phyloP scores from a whole-genome alignment of 2,329 filamentous ascomycete species.

The Cryphonectria naterciae region DNA sequence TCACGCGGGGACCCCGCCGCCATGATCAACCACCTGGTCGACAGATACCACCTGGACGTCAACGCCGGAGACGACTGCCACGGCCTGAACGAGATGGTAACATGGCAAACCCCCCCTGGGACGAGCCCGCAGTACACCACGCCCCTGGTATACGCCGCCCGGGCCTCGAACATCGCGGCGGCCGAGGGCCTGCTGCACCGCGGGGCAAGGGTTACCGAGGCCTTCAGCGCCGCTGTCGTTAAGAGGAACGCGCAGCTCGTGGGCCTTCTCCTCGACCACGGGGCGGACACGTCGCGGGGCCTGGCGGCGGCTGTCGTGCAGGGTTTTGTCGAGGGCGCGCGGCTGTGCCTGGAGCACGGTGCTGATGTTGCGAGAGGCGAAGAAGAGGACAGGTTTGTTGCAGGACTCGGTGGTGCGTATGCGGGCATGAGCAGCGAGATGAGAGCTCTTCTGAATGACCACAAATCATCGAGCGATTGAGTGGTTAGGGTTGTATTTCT shows the following conservation, averaged over 20 bases:
- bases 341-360: background rate
- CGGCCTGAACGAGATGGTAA: background rate
- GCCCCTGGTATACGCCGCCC: background rate
- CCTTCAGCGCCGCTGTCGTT: background rate
- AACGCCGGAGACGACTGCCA: background rate
- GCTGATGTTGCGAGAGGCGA: background rate
- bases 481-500: no score
- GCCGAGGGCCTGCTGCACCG: background rate
- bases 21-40: background rate
- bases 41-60: background rate
- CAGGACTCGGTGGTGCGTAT: background rate
- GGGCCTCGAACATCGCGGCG: background rate
- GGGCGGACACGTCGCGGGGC: background rate
- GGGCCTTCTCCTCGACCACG: background rate
- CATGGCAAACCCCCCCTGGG: background rate
- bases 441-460: background rate
- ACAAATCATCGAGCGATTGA: background rate
- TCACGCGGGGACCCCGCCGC: background rate
- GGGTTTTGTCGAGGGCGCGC: background rate
- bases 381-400: background rate
- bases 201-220: background rate
- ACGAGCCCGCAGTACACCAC: background rate
- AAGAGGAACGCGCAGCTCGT: background rate
- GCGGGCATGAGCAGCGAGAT: background rate
- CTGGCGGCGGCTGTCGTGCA: background rate